phyloP scores from a whole-genome alignment of 1,284 basidiomycete genomes.

The Farysia itapuensis region DNA sequence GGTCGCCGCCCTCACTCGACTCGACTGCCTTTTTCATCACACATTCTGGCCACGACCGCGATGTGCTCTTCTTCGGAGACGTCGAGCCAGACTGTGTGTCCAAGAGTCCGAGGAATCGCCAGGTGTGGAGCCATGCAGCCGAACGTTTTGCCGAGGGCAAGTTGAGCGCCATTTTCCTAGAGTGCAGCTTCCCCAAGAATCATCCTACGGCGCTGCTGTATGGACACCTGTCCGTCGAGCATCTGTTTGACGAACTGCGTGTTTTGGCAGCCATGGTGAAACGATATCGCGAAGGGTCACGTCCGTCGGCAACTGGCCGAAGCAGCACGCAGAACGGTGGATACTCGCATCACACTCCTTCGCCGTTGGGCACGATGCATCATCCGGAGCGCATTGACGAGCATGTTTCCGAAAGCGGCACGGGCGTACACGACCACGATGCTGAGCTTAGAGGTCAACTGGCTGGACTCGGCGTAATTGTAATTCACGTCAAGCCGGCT shows the following conservation, averaged over 20 bases:
- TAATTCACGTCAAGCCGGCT: constrained; percentile 53
- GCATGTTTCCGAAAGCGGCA: constrained; percentile 7
- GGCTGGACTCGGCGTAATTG: constrained; percentile 36
- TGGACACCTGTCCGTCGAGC: constrained; percentile 48
- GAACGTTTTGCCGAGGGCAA: constrained; percentile 39
- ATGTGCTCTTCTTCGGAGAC: constrained; percentile 57
- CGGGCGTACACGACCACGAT: constrained; percentile 38
- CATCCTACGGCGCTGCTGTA: constrained; percentile 52
- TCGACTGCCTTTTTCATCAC: constrained; percentile 56
- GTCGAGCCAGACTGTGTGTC: constrained; percentile 54
- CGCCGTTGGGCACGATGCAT: constrained; percentile 16
- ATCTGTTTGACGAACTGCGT: constrained; percentile 49
- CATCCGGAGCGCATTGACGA: too few relatives aligned
- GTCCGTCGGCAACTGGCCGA: constrained; percentile 5
- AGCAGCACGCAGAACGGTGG: constrained; percentile 12
- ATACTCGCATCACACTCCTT: constrained; percentile 18
- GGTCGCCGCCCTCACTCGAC: constrained; percentile 39
- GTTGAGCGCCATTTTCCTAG: constrained; percentile 49
- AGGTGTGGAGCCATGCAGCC: constrained; percentile 51
- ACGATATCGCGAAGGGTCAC: constrained; percentile 16
- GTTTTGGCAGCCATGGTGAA: constrained; percentile 43
- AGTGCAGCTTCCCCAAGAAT: constrained; percentile 48
- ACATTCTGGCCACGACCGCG: constrained; percentile 42
- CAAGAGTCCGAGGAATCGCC: constrained; percentile 34
- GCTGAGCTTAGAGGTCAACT: constrained; percentile 30